Base-by-base conservation (phyloP, 352 stramenopile species). In the Phytophthora quininea region DNA sequence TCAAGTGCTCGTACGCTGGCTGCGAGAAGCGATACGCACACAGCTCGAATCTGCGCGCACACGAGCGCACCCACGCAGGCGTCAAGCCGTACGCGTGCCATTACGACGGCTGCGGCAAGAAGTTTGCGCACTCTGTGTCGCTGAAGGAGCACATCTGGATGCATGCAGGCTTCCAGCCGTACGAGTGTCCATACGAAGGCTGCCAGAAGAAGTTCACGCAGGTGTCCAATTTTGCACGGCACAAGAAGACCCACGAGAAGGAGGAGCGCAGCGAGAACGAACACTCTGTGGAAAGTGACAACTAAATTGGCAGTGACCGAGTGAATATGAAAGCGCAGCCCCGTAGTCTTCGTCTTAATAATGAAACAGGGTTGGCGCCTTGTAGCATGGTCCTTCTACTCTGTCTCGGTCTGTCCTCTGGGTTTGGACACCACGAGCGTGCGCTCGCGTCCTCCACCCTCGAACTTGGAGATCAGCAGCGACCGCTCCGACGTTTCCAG, bases 71-170 rank as follows among this genome's bases (percentile, higher is more conserved):
- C n/a, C 92, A 98, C 63, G 84, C 88, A 8, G 88, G 88, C 15
- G 83, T 96, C 48, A 97, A 97, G 75, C 92, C 92, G 19, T 97
- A 96, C 71, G 88, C 89, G 50, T 98, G 92, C 64, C 92, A 93
- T 65, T 96, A 95, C 57, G 83, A 92, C 59, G 90, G 86, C 27
- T 98, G 92, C 43, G 88, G 87, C 59, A 97, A 96, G 77, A 90
- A 77, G 37, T 98, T 98, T 54, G 90, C 90, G 12, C 90, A 97
- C 72, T 96, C 86, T 27, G 91, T 95, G 43, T 97, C 93, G 51
- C 73, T 98, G 14, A 97, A 95, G 60, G 93, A 97, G 63, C 92
- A 98, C 74, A 96, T 97, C 42, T 95, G 91, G 82, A 96, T 95
- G 77, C 92, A 98, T 63, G 90, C 86, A 0, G 89, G 88, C 31